Evolutionary conservation across 1,284 basidiomycete species (phyloP).

Genomic region (Ustilago xerochloae): DNA sequence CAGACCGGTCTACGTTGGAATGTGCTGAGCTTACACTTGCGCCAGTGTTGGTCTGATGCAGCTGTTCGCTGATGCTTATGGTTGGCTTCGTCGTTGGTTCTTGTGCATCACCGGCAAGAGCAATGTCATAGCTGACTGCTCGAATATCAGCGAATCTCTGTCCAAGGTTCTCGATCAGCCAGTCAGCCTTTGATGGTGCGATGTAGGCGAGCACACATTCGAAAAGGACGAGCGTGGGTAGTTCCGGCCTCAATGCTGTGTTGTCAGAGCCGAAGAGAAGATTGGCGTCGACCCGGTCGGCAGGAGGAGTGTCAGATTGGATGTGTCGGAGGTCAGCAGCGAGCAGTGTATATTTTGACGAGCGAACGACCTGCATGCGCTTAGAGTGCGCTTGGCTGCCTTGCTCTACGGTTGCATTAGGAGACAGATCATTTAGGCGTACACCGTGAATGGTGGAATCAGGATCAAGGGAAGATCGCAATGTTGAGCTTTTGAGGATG

Average conservation of each 20-base stretch:
- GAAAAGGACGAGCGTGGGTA: slow-evolving; percentile 62
- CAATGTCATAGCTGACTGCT: slow-evolving; percentile 65
- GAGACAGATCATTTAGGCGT: not conserved
- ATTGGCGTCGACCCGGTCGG: slow-evolving; percentile 10
- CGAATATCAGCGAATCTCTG: slow-evolving; percentile 11
- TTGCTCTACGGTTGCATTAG: not conserved
- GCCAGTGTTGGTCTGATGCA: no score
- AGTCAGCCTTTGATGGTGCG: slow-evolving; percentile 34
- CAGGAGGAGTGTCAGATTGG: slow-evolving; percentile 11
- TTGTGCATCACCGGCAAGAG: slow-evolving; percentile 58
- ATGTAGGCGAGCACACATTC: slow-evolving; percentile 67
- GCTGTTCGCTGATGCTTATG: not conserved
- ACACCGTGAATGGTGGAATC: slow-evolving; percentile 13
- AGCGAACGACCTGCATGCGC: slow-evolving; percentile 10
- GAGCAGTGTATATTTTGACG: slow-evolving; percentile 33
- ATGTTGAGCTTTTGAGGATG: slow-evolving; percentile 77
- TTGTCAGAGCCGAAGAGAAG: slow-evolving; percentile 16
- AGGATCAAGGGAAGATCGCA: slow-evolving; percentile 66
- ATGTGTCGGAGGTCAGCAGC: slow-evolving; percentile 33
- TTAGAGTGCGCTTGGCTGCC: not conserved
- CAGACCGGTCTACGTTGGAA: not conserved
- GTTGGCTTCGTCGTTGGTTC: not conserved
- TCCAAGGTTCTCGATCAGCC: slow-evolving; percentile 39
- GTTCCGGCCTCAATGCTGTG: slow-evolving; percentile 15
- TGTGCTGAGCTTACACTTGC: no score